These are phyloP conservation scores for Syncephalastrum monosporum DNA, from an alignment of 371 early-diverging fungal genomes.

Conservation along the genomic window DNA sequence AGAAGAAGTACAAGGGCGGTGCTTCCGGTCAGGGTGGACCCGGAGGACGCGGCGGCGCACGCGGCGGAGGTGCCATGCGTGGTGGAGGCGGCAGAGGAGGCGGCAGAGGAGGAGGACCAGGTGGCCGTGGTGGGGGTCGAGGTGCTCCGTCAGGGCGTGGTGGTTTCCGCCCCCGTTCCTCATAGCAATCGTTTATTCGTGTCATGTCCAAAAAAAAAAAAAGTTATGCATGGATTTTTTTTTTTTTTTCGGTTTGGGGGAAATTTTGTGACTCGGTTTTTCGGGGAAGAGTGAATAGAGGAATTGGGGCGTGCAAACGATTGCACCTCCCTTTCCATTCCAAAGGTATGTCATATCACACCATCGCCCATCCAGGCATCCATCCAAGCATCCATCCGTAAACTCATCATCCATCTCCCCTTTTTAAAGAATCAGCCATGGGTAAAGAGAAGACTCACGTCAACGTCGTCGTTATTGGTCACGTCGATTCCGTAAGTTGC, in stretches of 20 bases:
- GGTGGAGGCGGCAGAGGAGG: slow-evolving; percentile 1
- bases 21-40: not conserved
- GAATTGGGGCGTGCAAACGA: no score
- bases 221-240: no score
- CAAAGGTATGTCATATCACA: not conserved
- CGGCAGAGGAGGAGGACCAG: not conserved
- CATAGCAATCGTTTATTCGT: no score
- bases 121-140: no score
- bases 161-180: not conserved
- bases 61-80: slow-evolving; percentile 3
- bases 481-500: slow-evolving; percentile 40
- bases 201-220: no score
- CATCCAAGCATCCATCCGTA: slow-evolving; percentile 4
- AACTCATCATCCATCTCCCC: no score
- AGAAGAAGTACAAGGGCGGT: slow-evolving; percentile 3
- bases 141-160: not conserved
- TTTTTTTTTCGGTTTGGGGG: no score
- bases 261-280: no score
- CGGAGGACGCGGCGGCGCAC: not conserved
- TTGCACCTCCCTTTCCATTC: no score
- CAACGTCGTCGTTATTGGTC: slow-evolving; percentile 93
- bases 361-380: slow-evolving; percentile 9
- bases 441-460: slow-evolving; percentile 91
- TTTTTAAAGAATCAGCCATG: slow-evolving; percentile 42
- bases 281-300: no score